Conservation (phyloP, 1,284 basidiomycete species). For the Moesziomyces sp. region DNA sequence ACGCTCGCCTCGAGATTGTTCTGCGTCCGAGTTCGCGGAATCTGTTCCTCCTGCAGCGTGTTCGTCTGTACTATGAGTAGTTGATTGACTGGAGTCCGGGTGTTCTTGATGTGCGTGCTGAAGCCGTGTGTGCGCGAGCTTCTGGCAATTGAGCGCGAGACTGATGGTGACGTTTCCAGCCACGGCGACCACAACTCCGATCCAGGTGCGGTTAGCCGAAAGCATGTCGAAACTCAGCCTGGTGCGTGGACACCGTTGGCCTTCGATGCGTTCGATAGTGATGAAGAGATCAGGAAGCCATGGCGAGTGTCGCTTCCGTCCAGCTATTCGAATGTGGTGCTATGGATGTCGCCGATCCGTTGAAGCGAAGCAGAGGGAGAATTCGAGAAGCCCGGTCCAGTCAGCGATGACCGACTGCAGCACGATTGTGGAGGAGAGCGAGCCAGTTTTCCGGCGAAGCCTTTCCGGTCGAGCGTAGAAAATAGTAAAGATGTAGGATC, state of each 20-base stretch:
- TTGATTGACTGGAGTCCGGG: constrained; percentile 46
- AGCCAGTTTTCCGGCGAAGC: too few relatives aligned
- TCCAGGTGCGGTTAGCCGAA: constrained; percentile 61
- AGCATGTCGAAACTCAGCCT: constrained; percentile 5
- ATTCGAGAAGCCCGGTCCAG: too few relatives aligned
- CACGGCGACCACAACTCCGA: constrained; percentile 85
- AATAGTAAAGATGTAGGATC: too few relatives aligned
- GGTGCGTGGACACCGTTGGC: neutral
- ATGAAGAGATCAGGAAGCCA: neutral
- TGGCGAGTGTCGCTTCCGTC: neutral
- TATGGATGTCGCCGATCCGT: too few relatives aligned
- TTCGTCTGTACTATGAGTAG: neutral
- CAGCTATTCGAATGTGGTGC: too few relatives aligned
- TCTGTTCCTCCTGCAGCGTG: neutral
- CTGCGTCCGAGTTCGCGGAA: neutral
- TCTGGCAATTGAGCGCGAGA: constrained; percentile 81
- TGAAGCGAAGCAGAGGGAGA: too few relatives aligned
- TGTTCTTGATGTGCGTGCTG: constrained; percentile 56
- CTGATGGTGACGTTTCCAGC: constrained; percentile 88
- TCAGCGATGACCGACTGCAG: too few relatives aligned
- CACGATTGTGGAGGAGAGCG: too few relatives aligned
- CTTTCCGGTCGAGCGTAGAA: too few relatives aligned
- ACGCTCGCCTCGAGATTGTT: neutral
- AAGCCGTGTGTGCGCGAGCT: constrained; percentile 84
- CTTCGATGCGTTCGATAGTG: neutral